A percentile compares a stretch with the other conserved stretches of the same genome.
These are phyloP conservation scores for Westerdykella aurantiaca DNA, from an alignment of 2,329 filamentous ascomycete genomes.

Conservation along the genomic window DNA sequence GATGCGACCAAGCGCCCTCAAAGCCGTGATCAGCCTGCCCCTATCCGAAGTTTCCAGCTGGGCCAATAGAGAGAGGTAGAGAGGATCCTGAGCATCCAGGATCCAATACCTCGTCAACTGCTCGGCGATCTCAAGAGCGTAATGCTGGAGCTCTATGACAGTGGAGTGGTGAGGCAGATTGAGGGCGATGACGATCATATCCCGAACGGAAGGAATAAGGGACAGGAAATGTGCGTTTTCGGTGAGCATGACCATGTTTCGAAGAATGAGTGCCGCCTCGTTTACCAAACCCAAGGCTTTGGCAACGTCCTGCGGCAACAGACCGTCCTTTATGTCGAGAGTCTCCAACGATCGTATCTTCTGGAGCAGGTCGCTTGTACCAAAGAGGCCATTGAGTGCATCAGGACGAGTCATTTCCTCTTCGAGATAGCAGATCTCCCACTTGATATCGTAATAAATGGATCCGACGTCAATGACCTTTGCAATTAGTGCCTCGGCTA, in stretches of 20 bases:
- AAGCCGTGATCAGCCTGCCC: conserved; percentile 70
- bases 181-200: conserved; percentile 76
- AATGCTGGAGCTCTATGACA: conserved; percentile 80
- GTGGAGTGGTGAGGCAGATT: conserved; percentile 67
- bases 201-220: conserved; percentile 67
- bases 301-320: conserved; percentile 66
- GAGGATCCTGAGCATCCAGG: conserved; percentile 64
- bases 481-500: conserved; percentile 82
- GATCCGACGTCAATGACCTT: conserved; percentile 73
- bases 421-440: conserved; percentile 66
- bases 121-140: conserved; percentile 85
- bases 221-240: conserved; percentile 83
- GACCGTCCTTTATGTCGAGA: conserved; percentile 57
- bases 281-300: conserved; percentile 71
- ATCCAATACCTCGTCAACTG: conserved; percentile 77
- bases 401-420: conserved; percentile 44
- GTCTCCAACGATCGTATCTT: conserved; percentile 59
- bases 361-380: conserved; percentile 66
- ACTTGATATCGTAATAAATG: conserved; percentile 76
- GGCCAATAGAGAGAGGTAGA: conserved; percentile 68
- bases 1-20: conserved; percentile 79
- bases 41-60: conserved; percentile 59
- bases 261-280: conserved; percentile 79
- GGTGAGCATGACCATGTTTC: conserved; percentile 91
- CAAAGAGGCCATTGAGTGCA: conserved; percentile 58